Base-by-base conservation (phyloP, 805 yeast genomes). In the Priceomyces melissophilus region DNA sequence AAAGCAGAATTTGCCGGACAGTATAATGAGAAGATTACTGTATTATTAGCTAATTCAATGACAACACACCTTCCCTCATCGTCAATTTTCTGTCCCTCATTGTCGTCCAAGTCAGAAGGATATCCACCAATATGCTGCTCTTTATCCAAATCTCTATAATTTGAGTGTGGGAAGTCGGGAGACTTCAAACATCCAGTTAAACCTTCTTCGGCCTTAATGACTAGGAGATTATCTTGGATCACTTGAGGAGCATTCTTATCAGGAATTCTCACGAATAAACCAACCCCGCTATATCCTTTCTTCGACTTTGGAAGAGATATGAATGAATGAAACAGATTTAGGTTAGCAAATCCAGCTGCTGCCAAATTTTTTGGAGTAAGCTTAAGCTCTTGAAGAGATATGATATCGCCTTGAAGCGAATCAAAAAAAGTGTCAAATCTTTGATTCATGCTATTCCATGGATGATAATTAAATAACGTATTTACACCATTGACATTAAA, bases 261-360 rank as follows among this genome's bases (percentile, higher is more conserved):
- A 1, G 83, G 79, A 2, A 67, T 60, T 35, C 89, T 65, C 2
- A 87, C 73, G 62, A 87, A 91, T 2, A 91, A 76, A 0, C 90
- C 95, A 1, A 91, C 97, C 0, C 99, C 99, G 41, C 91, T 78
- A 58, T 93, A 93, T 0, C 98, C 98, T 54, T 81, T 85, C 55
- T 80, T 85, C 2, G 56, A 42, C 9, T 57, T 58, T 0, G 96
- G 95, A 10, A 88, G 65, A 0, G 91, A 71, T 27, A 88, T 76
- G 51, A 80, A 91, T 2, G 85, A 71, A 16, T 73, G 65, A 54
- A 73, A 91, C 1, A 81, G 79, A 1, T 71, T 68, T 0, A 84
- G 62, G 30, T 73, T 63, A 1, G 79, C 80, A 61, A 79, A 65
- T 33, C 83, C 78, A 14, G 50, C 40, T 4, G 50, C 46, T 3